Evolutionary conservation across 2,329 filamentous ascomycete genomes (phyloP).

Genomic region (Scedosporium boydii): DNA sequence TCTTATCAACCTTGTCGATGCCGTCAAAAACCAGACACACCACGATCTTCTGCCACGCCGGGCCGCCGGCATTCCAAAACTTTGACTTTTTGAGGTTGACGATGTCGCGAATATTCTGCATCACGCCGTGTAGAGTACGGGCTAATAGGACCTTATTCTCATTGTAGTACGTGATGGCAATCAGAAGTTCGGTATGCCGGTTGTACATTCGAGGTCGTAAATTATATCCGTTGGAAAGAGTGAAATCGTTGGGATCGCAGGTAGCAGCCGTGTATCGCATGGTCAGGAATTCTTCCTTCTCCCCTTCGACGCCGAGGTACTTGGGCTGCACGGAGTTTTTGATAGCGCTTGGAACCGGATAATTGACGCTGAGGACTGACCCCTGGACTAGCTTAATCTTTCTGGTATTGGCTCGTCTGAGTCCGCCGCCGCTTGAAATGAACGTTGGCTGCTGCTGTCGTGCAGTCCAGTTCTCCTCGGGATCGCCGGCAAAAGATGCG

Average conservation of each 20-base stretch:
- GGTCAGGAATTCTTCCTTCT: constrained; percentile 93
- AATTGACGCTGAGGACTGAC: constrained; percentile 91
- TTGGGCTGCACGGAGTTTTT: constrained; percentile 92
- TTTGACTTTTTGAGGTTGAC: constrained; percentile 98
- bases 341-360: constrained; percentile 93
- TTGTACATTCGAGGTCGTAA: constrained; percentile 97
- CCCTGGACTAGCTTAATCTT: constrained; percentile 99
- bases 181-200: constrained; percentile 90
- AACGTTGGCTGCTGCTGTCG: constrained; percentile 64
- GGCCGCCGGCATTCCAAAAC: constrained; percentile 98
- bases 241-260: constrained; percentile 97
- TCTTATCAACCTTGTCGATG: constrained; percentile 96
- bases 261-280: constrained; percentile 98
- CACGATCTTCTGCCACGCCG: constrained; percentile 98
- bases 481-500: not conserved
- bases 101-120: constrained; percentile 98
- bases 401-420: constrained; percentile 88
- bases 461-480: constrained; percentile 32
- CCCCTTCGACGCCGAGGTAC: constrained; percentile 84
- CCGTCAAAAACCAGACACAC: constrained; percentile 95
- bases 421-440: constrained; percentile 41
- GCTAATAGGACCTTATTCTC: constrained; percentile 92
- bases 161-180: constrained; percentile 99
- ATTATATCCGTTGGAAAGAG: constrained; percentile 97
- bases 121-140: constrained; percentile 90